Evolutionary conservation across 2,329 filamentous ascomycete genomes (phyloP).

Genomic region (Fusarium foetens): DNA sequence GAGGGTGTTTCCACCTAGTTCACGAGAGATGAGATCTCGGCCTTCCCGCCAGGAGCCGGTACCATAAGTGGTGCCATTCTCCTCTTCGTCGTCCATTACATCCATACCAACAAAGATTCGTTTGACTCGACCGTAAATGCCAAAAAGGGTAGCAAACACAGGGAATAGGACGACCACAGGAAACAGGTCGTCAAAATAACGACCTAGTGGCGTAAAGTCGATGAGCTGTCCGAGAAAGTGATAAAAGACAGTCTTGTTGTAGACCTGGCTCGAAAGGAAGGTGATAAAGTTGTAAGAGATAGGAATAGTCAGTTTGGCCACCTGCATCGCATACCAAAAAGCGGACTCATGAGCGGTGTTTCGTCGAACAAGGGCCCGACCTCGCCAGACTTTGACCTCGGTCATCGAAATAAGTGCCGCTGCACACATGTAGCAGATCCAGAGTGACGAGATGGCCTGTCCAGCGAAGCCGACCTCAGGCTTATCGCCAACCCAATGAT

Average conservation of each 20-base stretch:
- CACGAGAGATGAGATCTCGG: slow-evolving; percentile 87
- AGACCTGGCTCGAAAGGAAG: slow-evolving; percentile 79
- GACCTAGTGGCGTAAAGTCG: slow-evolving; percentile 82
- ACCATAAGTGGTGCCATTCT: slow-evolving; percentile 73
- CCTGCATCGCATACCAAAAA: slow-evolving; percentile 94
- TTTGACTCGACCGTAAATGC: slow-evolving; percentile 85
- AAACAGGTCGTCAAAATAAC: slow-evolving; percentile 88
- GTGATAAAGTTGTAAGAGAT: slow-evolving; percentile 97
- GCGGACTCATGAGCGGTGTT: slow-evolving; percentile 94
- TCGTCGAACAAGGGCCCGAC: slow-evolving; percentile 86
- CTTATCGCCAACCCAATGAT: slow-evolving; percentile 76
- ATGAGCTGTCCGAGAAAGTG: slow-evolving; percentile 85
- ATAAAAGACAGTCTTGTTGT: slow-evolving; percentile 85
- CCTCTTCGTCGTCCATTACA: slow-evolving; percentile 78
- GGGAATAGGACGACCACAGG: slow-evolving; percentile 89
- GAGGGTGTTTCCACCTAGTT: slow-evolving; percentile 73
- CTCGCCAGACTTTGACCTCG: slow-evolving; percentile 97
- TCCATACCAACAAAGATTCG: slow-evolving; percentile 81
- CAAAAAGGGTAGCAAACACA: slow-evolving; percentile 86
- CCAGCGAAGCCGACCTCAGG: slow-evolving; percentile 86
- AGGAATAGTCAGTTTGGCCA: slow-evolving; percentile 91
- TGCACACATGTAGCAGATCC: slow-evolving; percentile 96
- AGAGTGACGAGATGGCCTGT: slow-evolving; percentile 83
- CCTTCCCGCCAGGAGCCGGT: slow-evolving; percentile 92
- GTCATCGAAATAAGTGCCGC: slow-evolving; percentile 88